Conservation (phyloP, 805 yeast genomes). For the Suhomyces xylopsoci region DNA sequence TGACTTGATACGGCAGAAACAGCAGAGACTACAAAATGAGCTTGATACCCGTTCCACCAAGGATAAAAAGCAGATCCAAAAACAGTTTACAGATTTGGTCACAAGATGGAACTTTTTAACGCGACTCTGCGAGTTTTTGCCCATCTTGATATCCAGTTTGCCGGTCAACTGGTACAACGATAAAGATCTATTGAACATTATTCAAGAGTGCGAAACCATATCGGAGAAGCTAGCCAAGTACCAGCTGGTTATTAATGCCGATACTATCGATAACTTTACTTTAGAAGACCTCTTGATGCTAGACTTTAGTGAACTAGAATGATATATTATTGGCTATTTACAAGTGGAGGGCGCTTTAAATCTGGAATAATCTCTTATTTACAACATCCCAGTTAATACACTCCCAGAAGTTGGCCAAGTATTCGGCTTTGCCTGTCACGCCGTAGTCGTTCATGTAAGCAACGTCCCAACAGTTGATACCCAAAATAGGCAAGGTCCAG, state of each 20-base stretch:
- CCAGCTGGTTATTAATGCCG: conserved; percentile 15
- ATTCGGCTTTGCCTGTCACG: conserved; percentile 64
- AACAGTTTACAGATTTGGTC: conserved; percentile 10
- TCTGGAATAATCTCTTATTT: conserved; percentile 47
- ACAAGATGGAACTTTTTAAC: conserved; percentile 17
- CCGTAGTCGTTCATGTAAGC: conserved; percentile 89
- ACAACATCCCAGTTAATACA: conserved; percentile 82
- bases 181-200: conserved; percentile 21
- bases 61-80: conserved; percentile 5
- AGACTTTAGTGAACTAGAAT: conserved; percentile 17
- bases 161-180: conserved; percentile 39
- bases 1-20: conserved; percentile 9
- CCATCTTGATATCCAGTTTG: conserved; percentile 28
- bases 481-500: conserved; percentile 70
- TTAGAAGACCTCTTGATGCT: conserved; percentile 21
- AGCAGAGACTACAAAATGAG: conserved; percentile 6
- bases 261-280: conserved; percentile 12
- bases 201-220: conserved; percentile 26
- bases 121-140: conserved; percentile 28
- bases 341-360: conserved; percentile 5
- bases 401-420: conserved; percentile 71
- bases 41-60: conserved; percentile 1
- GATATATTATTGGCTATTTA: conserved; percentile 6
- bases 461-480: conserved; percentile 82
- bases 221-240: conserved; percentile 15